Base-by-base conservation (phyloP, 2,329 filamentous ascomycete genomes). In the Colletotrichum spinosum region DNA sequence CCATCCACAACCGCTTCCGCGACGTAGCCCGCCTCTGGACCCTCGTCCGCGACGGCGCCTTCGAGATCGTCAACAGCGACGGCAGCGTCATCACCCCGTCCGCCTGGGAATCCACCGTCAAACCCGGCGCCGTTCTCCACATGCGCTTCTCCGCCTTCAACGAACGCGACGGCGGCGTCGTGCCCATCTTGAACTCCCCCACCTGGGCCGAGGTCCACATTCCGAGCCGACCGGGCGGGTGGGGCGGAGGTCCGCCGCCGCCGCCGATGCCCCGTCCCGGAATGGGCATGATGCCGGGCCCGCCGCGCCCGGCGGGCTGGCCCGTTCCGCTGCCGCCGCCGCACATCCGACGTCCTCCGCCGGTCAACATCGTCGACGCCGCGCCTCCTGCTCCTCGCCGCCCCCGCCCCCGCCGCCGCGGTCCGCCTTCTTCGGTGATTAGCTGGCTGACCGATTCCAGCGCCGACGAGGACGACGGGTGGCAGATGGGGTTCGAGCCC, bases 101-200 rank as follows among this genome's bases (percentile, higher is more conserved):
- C n/a, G 57, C 58, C 6, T 65, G 62, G 62, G 25, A n/a, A 6
- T 11, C 52, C n/a, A 65, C 58, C 4, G 25, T 65, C 46, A 65
- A 62, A 37, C 62, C 62, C 12, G 58, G 58, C 37, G 62, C 57
- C 11, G 15, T 56, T 7, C 6, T 65, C 1, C 25, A 49, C 6
- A 65, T 65, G 62, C 57, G 62, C 15, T 34, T 65, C 8, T 65
- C 62, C 4, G 58, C 62, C 2, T 65, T 65, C 35, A 60, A 39
- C 33, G 58, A 25, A 25, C 25, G 25, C 4, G 25, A 65, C 13
- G 48, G 46, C 12, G n/a, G 8, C 2, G 11, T 25, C 6, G n/a
- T 7, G 6, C 17, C 34, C 25, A n/a, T 9, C 2, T 17, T 12
- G 15, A 13, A 41, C 10, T 6, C 8, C 11, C 34, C 48, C 6